Evolutionary conservation across 495 filamentous ascomycete species (phyloP), one percentile per base, ranked within the genome.

Genomic region (Penicillium parvum): DNA sequence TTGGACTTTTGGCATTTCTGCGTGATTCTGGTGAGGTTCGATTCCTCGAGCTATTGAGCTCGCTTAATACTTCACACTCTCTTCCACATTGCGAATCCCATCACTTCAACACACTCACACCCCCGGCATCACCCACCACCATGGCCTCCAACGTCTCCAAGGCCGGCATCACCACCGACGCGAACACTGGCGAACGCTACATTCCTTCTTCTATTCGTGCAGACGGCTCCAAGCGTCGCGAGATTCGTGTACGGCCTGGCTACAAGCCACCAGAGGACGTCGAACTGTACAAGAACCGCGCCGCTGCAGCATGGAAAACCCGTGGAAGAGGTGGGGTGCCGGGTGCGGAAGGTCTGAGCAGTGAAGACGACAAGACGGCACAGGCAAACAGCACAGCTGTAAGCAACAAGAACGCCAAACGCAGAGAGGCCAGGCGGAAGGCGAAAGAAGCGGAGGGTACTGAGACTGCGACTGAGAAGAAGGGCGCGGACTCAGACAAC

Each of bases 201-300:
- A 96, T 99, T 42, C 94, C 94, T 22, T 79, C 90, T 16, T 96
- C 91, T 1, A 62, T 77, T 18, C 84, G 94, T 32, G 66, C 94
- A 5, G 94, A 99, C 53, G 94, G 94, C 38, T 86, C 85, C 14
- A 85, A 82, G 11, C 76, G 94, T 21, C 90, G 85, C 53, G 94
- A 96, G 57, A 97, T 96, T 40, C 86, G 86, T 49, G 86, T 99
- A 29, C 81, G 88, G 3, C 90, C 91, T 9, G 94, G 94, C 33
- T 99, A 97, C 65, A 79, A 79, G 23, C 94, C 94, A 0, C 91
- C 92, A 2, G 94, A 99, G 63, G 94, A 99, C 65, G 86, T 96
- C 43, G 88, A 96, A 57, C 71, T 95, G 25, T 99, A 97, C 77
- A 92, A 86, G 73, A 97, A 95, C 68, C 82, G 85, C 29, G 86